Conservation (phyloP, 495 filamentous ascomycete species). For the Lichina pygmaea region DNA sequence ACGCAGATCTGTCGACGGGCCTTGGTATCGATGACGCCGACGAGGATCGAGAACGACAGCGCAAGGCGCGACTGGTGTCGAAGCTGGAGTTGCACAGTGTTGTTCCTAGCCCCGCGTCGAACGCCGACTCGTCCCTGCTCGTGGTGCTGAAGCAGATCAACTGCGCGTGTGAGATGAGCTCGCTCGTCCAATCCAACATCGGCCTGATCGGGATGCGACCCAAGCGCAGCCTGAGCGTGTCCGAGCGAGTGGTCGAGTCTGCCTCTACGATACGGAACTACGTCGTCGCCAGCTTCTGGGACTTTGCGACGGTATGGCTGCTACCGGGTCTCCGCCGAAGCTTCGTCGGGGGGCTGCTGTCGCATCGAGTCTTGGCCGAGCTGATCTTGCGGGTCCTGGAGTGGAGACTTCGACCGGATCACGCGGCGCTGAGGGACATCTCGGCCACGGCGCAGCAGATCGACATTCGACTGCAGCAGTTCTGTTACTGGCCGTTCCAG, state of each 20-base stretch:
- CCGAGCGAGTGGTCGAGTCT: constrained; percentile 83
- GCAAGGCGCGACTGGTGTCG: constrained; percentile 40
- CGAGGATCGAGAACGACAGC: constrained; percentile 31
- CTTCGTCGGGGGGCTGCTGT: constrained; percentile 52
- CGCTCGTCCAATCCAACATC: constrained; percentile 67
- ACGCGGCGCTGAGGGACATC: constrained; percentile 76
- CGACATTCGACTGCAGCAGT: constrained; percentile 91
- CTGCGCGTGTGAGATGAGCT: constrained; percentile 70
- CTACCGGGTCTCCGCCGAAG: constrained; percentile 47
- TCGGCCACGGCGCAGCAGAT: constrained; percentile 96
- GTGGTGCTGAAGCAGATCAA: constrained; percentile 88
- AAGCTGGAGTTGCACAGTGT: constrained; percentile 80
- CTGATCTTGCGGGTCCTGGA: constrained; percentile 55
- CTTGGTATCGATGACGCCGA: constrained; percentile 28
- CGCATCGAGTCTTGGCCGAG: constrained; percentile 64
- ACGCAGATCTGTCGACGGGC: constrained; percentile 11
- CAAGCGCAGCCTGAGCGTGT: constrained; percentile 71
- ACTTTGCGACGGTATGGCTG: constrained; percentile 46
- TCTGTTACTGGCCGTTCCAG: constrained; percentile 97
- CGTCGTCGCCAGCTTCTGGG: constrained; percentile 35
- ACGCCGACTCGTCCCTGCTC: constrained; percentile 56
- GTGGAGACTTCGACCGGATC: constrained; percentile 58
- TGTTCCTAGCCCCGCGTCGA: constrained; percentile 40
- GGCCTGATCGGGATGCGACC: constrained; percentile 51
- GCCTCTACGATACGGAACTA: constrained; percentile 63